A percentile compares a stretch with the other conserved stretches of the same genome.
phyloP scores from a whole-genome alignment of 2,329 filamentous ascomycete genomes.

The Claviceps purpurea region DNA sequence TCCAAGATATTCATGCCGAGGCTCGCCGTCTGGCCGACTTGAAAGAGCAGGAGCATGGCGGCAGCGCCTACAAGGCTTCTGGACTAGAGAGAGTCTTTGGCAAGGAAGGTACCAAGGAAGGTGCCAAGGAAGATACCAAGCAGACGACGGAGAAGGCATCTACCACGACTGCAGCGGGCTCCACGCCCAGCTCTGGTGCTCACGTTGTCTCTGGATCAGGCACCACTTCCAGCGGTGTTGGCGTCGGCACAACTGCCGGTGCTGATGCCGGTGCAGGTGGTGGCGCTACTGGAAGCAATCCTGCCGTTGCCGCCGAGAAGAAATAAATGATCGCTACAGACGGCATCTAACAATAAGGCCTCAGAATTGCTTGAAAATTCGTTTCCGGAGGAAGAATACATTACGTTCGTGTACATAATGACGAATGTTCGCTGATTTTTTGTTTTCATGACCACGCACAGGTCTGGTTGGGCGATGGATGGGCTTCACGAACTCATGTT shows the following conservation, averaged over 20 bases:
- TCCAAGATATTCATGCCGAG: slow-evolving; percentile 86
- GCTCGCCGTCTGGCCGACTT: slow-evolving; percentile 77
- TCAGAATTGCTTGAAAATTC: background rate
- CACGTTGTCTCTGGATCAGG: background rate
- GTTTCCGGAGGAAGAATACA: no score
- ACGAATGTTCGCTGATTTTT: no score
- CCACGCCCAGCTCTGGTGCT: background rate
- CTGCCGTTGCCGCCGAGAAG: slow-evolving; percentile 9
- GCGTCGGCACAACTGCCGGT: background rate
- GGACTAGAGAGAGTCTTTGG: slow-evolving; percentile 45
- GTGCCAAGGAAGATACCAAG: background rate
- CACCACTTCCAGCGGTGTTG: background rate
- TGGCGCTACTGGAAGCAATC: slow-evolving; percentile 3
- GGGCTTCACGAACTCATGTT: no score
- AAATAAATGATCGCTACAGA: background rate
- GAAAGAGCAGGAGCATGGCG: slow-evolving; percentile 55
- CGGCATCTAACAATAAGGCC: slow-evolving; percentile 13
- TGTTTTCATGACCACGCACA: no score
- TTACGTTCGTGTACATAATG: no score
- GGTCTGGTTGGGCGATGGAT: no score
- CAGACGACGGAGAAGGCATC: slow-evolving; percentile 7
- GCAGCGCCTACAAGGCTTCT: slow-evolving; percentile 44
- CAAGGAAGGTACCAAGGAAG: slow-evolving; percentile 30
- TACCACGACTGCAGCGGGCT: slow-evolving; percentile 9
- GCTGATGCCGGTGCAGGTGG: slow-evolving; percentile 1